A percentile compares a stretch with the other conserved stretches of the same genome.
phyloP scores from a whole-genome alignment of 306 rosid species.

The Castanea mollissima region DNA sequence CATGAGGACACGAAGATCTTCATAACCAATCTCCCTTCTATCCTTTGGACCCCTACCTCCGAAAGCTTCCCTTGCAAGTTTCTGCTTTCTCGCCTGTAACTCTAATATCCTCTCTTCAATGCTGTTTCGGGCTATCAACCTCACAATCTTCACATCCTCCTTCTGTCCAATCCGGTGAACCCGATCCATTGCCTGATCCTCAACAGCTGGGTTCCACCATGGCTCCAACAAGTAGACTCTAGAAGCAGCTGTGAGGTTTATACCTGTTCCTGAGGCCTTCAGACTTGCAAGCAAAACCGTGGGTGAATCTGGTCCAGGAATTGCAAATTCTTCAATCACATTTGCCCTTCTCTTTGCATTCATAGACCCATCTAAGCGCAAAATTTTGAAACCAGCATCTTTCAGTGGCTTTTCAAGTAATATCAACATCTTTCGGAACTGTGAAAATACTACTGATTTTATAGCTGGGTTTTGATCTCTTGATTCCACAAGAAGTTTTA shows the following conservation, averaged over 20 bases:
- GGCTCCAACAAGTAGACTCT: constrained; percentile 81
- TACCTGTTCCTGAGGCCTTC: constrained; percentile 70
- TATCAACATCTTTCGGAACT: constrained; percentile 63
- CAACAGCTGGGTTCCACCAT: constrained; percentile 94
- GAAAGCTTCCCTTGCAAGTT: constrained; percentile 44
- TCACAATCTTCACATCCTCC: constrained; percentile 66
- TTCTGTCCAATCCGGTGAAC: constrained; percentile 84
- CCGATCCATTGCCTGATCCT: constrained; percentile 88
- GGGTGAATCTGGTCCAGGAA: constrained; percentile 23
- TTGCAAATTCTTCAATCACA: constrained; percentile 60
- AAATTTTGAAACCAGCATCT: constrained; percentile 67
- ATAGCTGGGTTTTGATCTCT: constrained; percentile 44
- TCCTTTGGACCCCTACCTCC: constrained; percentile 24
- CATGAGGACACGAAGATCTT: constrained; percentile 58
- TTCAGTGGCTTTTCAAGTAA: constrained; percentile 57
- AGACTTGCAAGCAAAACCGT: constrained; percentile 80
- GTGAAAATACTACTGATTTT: constrained; percentile 83
- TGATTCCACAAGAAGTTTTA: constrained; percentile 58
- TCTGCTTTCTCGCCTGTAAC: constrained; percentile 65
- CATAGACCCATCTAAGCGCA: constrained; percentile 74
- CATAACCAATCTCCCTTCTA: constrained; percentile 37
- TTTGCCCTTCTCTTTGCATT: constrained; percentile 57
- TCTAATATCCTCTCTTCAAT: constrained; percentile 59
- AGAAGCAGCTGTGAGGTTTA: constrained; percentile 77
- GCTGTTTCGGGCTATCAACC: constrained; percentile 63